Conservation (phyloP, 2,329 filamentous ascomycete genomes). For the Neofusicoccum parvum region DNA sequence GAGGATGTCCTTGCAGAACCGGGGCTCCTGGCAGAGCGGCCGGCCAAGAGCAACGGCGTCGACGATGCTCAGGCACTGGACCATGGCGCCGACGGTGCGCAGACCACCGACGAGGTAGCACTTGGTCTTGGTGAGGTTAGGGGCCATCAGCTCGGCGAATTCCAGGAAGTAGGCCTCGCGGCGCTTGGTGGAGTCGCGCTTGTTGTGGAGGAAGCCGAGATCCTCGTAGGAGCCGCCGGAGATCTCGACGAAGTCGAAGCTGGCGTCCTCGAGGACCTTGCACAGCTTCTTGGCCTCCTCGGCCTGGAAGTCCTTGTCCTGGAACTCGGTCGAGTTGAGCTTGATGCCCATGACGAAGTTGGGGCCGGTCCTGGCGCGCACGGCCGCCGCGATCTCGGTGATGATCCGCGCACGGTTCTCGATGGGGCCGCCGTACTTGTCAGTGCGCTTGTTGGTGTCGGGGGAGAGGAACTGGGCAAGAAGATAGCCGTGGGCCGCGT, state of each 20-base stretch:
- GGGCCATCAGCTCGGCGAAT: slow-evolving; percentile 56
- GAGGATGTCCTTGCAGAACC: slow-evolving; percentile 49
- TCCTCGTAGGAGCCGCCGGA: slow-evolving; percentile 61
- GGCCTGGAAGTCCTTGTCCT: slow-evolving; percentile 49
- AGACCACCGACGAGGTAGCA: slow-evolving; percentile 61
- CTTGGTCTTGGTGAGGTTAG: slow-evolving; percentile 54
- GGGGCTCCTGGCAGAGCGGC: slow-evolving; percentile 55
- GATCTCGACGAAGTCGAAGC: slow-evolving; percentile 59
- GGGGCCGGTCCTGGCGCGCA: slow-evolving; percentile 31
- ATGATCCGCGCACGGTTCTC: slow-evolving; percentile 39
- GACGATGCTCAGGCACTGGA: slow-evolving; percentile 55
- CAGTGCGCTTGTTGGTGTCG: slow-evolving; percentile 38
- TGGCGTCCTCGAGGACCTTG: slow-evolving; percentile 46
- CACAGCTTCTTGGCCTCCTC: slow-evolving; percentile 52
- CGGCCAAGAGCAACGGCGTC: slow-evolving; percentile 64
- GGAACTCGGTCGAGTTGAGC: slow-evolving; percentile 56
- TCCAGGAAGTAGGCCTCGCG: slow-evolving; percentile 60
- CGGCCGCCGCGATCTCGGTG: slow-evolving; percentile 36
- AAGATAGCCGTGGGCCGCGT: slow-evolving; percentile 42
- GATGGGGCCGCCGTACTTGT: slow-evolving; percentile 40
- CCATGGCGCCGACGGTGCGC: slow-evolving; percentile 57
- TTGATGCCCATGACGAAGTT: slow-evolving; percentile 54
- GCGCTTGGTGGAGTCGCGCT: slow-evolving; percentile 57
- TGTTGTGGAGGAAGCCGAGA: slow-evolving; percentile 51
- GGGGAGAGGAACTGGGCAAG: slow-evolving; percentile 42